Base-by-base conservation (phyloP, 176 grass and related monocot species). In the Hordeum marinum region DNA sequence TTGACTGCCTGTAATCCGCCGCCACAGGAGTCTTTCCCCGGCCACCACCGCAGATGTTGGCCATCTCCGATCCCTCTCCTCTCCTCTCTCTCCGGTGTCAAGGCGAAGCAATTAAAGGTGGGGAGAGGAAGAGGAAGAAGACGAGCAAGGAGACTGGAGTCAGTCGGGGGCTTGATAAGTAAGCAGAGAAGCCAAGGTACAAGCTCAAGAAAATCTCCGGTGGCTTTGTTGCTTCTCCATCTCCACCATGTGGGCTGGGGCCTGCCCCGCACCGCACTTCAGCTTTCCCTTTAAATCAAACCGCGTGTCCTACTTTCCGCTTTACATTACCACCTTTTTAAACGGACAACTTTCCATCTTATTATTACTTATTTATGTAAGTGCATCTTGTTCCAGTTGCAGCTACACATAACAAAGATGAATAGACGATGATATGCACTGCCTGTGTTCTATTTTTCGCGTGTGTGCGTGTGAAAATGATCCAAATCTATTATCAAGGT, bases 41-140 rank as follows among this genome's bases (percentile, higher is more conserved):
- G 46, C 23, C 52, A 14, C 23, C 52, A 14, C 82, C 72, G 54
- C 86, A 91, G 58, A 89, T 83, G 68, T 94, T 94, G 41, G 86
- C 89, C 92, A 94, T 94, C 73, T 75, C 72, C 69, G n/a, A n/a
- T n/a, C n/a, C n/a, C n/a, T n/a, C n/a, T n/a, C n/a, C n/a, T n/a
- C 41, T 48, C 31, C 27, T 35, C 79, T 68, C 35, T 82, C 76
- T 48, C 45, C 11, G 34, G 46, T 45, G 46, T 7, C 42, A 31
- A 65, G 20, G 43, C 31, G 21, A 34, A 25, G 58, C 62, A 29
- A 10, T 15, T 39, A 7, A 42, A 0, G 27, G 36, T 4, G 12
- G 15, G 15, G 41, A 29, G 41, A 29, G 4, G 50, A 27, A 3
- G 65, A 24, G 8, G 31, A 52, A 52, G 1, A 52, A 18, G 48